These are phyloP conservation scores for Sporisorium exsertum DNA, from an alignment of 1,284 basidiomycete genomes.

Conservation along the genomic window DNA sequence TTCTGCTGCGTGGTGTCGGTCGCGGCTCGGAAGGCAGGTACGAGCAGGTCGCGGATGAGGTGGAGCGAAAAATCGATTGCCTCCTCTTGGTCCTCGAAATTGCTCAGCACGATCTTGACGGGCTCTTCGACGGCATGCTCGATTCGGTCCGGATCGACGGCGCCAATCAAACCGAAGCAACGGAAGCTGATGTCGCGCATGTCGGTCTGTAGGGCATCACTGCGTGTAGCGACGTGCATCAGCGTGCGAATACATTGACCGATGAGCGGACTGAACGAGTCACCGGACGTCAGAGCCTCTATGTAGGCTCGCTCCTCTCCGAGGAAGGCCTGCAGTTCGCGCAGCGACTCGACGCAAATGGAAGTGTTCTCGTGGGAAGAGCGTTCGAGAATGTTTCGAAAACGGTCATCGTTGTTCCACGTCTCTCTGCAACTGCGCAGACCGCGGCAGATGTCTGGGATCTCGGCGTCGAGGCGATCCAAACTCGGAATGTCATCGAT, in stretches of 20 bases:
- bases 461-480: conserved; percentile 57
- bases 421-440: conserved; percentile 64
- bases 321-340: conserved; percentile 76
- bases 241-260: conserved; percentile 80
- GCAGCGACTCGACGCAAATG: conserved; percentile 81
- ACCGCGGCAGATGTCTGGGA: conserved; percentile 64
- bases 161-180: conserved; percentile 92
- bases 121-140: conserved; percentile 77
- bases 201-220: conserved; percentile 74
- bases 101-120: conserved; percentile 80
- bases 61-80: conserved; percentile 84
- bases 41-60: conserved; percentile 86
- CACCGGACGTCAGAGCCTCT: conserved; percentile 67
- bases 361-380: conserved; percentile 83
- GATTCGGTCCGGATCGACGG: conserved; percentile 94
- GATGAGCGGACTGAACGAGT: conserved; percentile 82
- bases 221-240: conserved; percentile 79
- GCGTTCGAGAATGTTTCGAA: conserved; percentile 81
- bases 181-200: conserved; percentile 78
- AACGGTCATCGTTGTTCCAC: conserved; percentile 72
- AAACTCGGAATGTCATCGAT: conserved; percentile 77
- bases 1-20: conserved; percentile 93
- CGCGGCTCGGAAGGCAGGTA: conserved; percentile 91
- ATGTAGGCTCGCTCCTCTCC: conserved; percentile 49
- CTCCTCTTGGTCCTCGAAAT: conserved; percentile 86